A percentile compares a stretch with the other conserved stretches of the same genome.
Conservation (phyloP, 345 rosid species). For the Corymbia maculata region DNA sequence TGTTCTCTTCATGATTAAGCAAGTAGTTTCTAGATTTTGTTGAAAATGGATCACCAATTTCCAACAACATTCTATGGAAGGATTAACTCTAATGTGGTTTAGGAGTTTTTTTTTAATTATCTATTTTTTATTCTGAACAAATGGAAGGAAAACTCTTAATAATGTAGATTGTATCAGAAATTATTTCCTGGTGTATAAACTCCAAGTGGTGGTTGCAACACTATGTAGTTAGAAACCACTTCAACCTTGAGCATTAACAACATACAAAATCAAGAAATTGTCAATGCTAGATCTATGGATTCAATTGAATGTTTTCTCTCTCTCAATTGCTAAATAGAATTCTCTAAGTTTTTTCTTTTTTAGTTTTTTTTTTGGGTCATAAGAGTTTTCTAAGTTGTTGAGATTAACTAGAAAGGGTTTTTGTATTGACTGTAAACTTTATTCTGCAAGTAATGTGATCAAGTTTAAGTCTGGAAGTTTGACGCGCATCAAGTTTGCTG, state of each 20-base stretch:
- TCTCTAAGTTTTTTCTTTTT: too few species aligned
- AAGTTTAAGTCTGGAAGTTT: slow-evolving; percentile 67
- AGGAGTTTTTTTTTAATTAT: not conserved
- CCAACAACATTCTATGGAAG: not conserved
- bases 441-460: slow-evolving; percentile 70
- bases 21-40: too few species aligned
- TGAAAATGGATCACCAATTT: too few species aligned
- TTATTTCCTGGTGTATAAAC: not conserved
- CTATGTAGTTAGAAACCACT: too few species aligned
- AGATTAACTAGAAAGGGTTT: not conserved
- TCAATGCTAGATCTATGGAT: too few species aligned
- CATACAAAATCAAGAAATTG: not conserved
- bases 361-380: too few species aligned
- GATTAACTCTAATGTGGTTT: not conserved
- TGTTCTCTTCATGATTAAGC: too few species aligned
- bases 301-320: too few species aligned
- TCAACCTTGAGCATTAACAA: not conserved
- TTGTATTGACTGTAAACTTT: not conserved
- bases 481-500: slow-evolving; percentile 40
- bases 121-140: not conserved
- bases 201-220: not conserved
- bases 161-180: not conserved
- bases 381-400: not conserved
- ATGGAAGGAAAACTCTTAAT: not conserved
- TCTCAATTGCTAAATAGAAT: not conserved